Base-by-base conservation (phyloP, 225 moss, liverwort and hornwort genomes). In the Ulota crispa region DNA sequence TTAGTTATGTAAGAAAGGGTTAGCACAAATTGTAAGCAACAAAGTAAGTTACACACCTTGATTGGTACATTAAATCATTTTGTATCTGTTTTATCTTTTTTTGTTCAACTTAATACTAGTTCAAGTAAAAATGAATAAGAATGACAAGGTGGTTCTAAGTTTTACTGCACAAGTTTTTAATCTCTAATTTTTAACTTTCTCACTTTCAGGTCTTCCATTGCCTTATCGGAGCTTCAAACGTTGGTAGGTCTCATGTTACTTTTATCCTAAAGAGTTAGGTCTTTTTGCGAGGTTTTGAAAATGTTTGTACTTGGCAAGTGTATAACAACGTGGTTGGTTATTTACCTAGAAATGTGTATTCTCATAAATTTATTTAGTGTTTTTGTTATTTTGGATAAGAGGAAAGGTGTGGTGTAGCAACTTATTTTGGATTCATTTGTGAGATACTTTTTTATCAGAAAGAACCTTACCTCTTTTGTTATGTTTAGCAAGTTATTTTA, bases 201-300 rank as follows among this genome's bases (percentile, higher is more conserved):
- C 50, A 30, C 68, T 41, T 81, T 68, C 77, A 89, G 86, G 89
- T 89, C 30, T 89, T 89, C 47, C 86, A 84, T 69, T 79, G 77
- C 73, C 89, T 89, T 32, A 87, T 89, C 26, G 86, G 89, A 79
- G 79, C 89, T 80, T 79, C 89, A 74, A 89, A 89, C 60, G 47
- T 89, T 60, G 89, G 89, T 89, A 76, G 9, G 89, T 80, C 37
- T 64, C 27, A 11, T 19, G 27, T 16, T 23, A 60, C 13, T 23
- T 53, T 59, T 8, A 19, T 24, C 11, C 31, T 41, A 60, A 64
- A 77, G 34, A 67, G 31, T 73, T 62, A 41, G 18, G 26, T 19
- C 20, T 47, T 6, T 34, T 30, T 26, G 32, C 41, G 5, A 56
- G 60, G 62, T 70, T 56, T 56, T 36, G 24, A 12, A 11, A 30